phyloP scores from a whole-genome alignment of 768 basidiomycete species.

The Pulveroboletus sp. region DNA sequence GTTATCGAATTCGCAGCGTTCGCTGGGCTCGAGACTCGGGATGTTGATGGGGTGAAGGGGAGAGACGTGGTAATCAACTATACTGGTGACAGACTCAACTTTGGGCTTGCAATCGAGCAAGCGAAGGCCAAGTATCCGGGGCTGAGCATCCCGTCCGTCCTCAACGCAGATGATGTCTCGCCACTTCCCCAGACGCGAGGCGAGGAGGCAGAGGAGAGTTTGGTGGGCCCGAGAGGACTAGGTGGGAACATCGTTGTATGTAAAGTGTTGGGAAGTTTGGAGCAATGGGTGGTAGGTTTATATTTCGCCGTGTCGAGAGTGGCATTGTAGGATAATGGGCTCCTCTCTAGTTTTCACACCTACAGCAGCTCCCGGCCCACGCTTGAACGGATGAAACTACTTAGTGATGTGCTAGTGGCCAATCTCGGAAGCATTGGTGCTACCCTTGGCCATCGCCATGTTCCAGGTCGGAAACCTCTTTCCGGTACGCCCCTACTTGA shows the following conservation, averaged over 20 bases:
- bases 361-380: slow-evolving; percentile 8
- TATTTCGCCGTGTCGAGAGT: slow-evolving; percentile 5
- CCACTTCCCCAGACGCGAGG: slow-evolving; percentile 27
- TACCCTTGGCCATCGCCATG: slow-evolving; percentile 55
- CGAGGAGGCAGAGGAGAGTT: slow-evolving; percentile 9
- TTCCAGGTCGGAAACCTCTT: slow-evolving; percentile 41
- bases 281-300: slow-evolving; percentile 33
- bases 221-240: slow-evolving; percentile 50
- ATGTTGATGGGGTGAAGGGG: not conserved
- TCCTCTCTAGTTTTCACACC: not conserved
- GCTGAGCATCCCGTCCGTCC: slow-evolving; percentile 41
- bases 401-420: slow-evolving; percentile 32
- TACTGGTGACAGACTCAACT: slow-evolving; percentile 57
- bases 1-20: slow-evolving; percentile 47
- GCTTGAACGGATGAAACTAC: slow-evolving; percentile 17
- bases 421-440: slow-evolving; percentile 35
- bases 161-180: slow-evolving; percentile 58
- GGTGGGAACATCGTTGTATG: slow-evolving; percentile 50
- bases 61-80: slow-evolving; percentile 38
- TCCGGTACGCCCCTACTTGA: slow-evolving; percentile 6
- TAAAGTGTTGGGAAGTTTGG: slow-evolving; percentile 51
- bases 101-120: slow-evolving; percentile 55
- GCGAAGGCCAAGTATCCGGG: slow-evolving; percentile 37
- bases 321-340: too few species aligned
- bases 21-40: slow-evolving; percentile 23